Evolutionary conservation across 1,139 yeast species (phyloP), one percentile per base, ranked within the genome.

Genomic region (Hyphopichia pseudoburtonii): DNA sequence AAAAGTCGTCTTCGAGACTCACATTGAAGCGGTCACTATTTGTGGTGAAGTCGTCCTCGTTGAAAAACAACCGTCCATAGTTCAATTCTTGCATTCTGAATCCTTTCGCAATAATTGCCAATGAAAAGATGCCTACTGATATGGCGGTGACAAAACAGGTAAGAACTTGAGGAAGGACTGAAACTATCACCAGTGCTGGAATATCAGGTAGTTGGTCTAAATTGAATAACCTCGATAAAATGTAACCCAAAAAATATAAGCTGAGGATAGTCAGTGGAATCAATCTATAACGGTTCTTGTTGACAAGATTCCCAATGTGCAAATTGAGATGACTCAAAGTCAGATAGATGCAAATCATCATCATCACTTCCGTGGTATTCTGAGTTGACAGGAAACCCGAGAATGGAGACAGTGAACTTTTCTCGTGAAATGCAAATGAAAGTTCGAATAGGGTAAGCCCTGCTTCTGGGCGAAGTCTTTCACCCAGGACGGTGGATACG

Each of bases 401-500:
- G 56, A 22, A 62, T 47, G 0, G 60, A 60, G 1, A 59, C 60
- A 70, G 59, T n/a, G 74, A 64, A 48, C 80, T 80, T 22, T 75
- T 79, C 49, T 83, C 90, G 52, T 84, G 89, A 51, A 82, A 83
- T 10, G 87, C 86, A 21, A 83, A 58, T 1, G 89, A 82, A 51
- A 80, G 83, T 51, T 85, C 94, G 56, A 85, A 83, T 23, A 84
- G 60, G 0, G 92, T 81, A 46, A 84, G 65, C 0, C 89, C 89
- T 8, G 84, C 73, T 45, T 83, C 92, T 8, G 78, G 73, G 38
- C 73, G 70, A 2, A 88, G 86, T 32, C 71, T 69, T 24, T 62
- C 60, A 6, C 86, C 87, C 38, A 74, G 73, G 3, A 82, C 69
- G 15, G 78, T 79, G 6, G 86, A 71, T 2, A 80, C 66, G 46